Conservation (phyloP, 352 stramenopile genomes). For the Lagenidium giganteum region DNA sequence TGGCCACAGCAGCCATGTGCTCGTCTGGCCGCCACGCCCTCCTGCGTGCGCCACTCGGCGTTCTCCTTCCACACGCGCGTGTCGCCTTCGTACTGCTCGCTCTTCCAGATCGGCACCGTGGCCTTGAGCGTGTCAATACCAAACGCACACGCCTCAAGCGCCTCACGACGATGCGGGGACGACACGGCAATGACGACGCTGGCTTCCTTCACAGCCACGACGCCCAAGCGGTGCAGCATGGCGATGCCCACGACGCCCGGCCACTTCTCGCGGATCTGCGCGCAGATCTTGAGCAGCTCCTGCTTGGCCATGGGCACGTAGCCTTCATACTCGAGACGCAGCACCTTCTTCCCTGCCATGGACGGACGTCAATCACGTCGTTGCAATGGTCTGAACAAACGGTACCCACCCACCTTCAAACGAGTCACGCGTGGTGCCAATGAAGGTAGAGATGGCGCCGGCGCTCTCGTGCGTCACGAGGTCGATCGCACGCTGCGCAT, state of each 20-base stretch:
- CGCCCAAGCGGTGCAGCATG: constrained; percentile 92
- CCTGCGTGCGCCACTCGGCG: constrained; percentile 79
- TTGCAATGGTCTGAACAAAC: not conserved
- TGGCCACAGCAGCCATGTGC: constrained; percentile 34
- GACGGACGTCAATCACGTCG: no score
- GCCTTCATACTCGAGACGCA: constrained; percentile 92
- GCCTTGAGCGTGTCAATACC: constrained; percentile 95
- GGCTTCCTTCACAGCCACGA: constrained; percentile 87
- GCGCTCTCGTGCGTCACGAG: constrained; percentile 68
- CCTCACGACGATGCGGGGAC: constrained; percentile 90
- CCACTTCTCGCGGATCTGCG: constrained; percentile 38
- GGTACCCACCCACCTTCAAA: constrained; percentile 90
- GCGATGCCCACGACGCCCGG: constrained; percentile 69
- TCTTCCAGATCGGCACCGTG: constrained; percentile 96
- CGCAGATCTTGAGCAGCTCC: constrained; percentile 88
- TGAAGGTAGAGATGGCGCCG: constrained; percentile 92
- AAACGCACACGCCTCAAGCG: constrained; percentile 89
- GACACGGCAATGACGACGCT: constrained; percentile 93
- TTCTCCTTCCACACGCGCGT: constrained; percentile 91
- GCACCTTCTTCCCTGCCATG: constrained; percentile 88
- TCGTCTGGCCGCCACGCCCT: constrained; percentile 13
- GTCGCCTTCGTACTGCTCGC: constrained; percentile 90
- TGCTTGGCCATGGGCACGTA: constrained; percentile 94
- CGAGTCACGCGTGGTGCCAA: constrained; percentile 92
- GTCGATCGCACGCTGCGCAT: constrained; percentile 31